Evolutionary conservation across 345 rosid genomes (phyloP), one percentile per base, ranked within the genome.

Genomic region (Corymbia maculata): DNA sequence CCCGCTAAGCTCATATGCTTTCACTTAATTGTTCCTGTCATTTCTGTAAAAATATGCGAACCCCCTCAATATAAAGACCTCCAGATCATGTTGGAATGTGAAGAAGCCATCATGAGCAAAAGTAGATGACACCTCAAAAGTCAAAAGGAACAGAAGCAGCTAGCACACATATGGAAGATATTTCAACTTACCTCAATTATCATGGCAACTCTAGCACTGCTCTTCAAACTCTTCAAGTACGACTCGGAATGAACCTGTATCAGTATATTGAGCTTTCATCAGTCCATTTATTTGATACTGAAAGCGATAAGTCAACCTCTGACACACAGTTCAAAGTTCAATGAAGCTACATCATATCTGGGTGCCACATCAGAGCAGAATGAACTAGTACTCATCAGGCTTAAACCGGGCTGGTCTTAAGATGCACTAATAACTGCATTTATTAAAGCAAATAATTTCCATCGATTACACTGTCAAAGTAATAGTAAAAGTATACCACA

Each of bases 181-280:
- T 52, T 52, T n/a, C 55, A 86, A 70, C 85, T 90, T 91, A 96
- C 99, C 98, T 97, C 98, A 26, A 94, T 70, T 90, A 96, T 97
- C 90, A 84, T 93, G 91, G 99, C 96, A 68, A 97, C 98, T 88
- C 93, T 94, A 30, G 89, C 51, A 88, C 99, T 97, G 91, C 91
- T 91, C 93, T 96, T 96, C 86, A 97, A 93, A 91, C 98, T 97
- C 68, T 93, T 89, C 92, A 97, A 92, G 92, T 96, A 97, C 45
- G 92, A 86, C 91, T 93, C 95, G 22, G 98, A 91, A 88, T 97
- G 99, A 22, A 97, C 99, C 99, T 96, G 88, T 88, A 30, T 51
- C 11, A 7, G 45, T 28, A 51, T 52, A 51, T n/a, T 51, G 59
- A 85, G 84, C 26, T 75, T 75, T 75, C 57, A 85, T 85, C 86